Percentiles rank a stretch among this genome's conserved stretches.
Conservation (phyloP, 805 yeast genomes). For the Candida jianshihensis region DNA sequence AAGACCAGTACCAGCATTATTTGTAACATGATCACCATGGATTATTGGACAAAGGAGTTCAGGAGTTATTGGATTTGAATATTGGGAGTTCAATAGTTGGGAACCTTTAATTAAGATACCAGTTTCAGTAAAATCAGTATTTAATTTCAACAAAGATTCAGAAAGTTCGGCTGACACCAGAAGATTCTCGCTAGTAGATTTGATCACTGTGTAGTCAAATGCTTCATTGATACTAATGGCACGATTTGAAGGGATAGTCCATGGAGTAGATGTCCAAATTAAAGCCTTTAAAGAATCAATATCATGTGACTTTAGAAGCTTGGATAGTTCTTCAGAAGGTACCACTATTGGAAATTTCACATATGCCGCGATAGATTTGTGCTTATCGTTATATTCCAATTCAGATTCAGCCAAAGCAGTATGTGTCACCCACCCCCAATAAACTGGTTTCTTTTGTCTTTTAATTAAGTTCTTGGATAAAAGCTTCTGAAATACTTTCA, state of each 20-base stretch:
- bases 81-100: conserved; percentile 33
- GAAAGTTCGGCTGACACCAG: conserved; percentile 52
- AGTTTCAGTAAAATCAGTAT: conserved; percentile 16
- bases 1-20: conserved; percentile 82
- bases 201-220: conserved; percentile 49
- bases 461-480: conserved; percentile 61
- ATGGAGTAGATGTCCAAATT: conserved; percentile 98
- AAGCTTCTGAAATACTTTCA: conserved; percentile 60
- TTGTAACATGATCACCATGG: conserved; percentile 77
- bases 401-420: conserved; percentile 98
- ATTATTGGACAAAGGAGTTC: conserved; percentile 48
- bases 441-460: conserved; percentile 90
- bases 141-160: conserved; percentile 29
- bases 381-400: conserved; percentile 73
- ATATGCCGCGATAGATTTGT: conserved; percentile 60
- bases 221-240: conserved; percentile 69
- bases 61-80: conserved; percentile 48
- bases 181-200: conserved; percentile 33
- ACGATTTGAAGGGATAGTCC: conserved; percentile 88
- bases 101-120: conserved; percentile 34
- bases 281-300: conserved; percentile 28
- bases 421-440: conserved; percentile 92
- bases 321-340: conserved; percentile 14
- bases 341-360: conserved; percentile 55
- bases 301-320: conserved; percentile 4